Evolutionary conservation across 2,329 filamentous ascomycete species (phyloP).

Genomic region (Colletotrichum phormii): DNA sequence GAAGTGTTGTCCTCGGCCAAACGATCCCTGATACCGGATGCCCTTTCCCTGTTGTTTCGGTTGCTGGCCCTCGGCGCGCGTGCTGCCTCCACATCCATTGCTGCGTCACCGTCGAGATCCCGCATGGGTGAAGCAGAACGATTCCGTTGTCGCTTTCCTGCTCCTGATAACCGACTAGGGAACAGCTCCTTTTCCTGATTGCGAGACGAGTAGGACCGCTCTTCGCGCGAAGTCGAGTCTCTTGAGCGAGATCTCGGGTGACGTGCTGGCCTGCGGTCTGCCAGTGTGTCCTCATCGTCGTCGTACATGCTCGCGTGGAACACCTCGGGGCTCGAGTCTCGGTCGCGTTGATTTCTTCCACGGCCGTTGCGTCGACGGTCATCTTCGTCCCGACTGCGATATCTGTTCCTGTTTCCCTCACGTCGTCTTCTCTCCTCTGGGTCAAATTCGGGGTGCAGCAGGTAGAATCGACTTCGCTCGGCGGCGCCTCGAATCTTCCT

Average conservation of each 20-base stretch:
- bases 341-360: slow-evolving; percentile 57
- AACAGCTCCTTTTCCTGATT: slow-evolving; percentile 75
- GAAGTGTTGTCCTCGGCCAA: slow-evolving; percentile 44
- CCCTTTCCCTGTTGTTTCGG: slow-evolving; percentile 47
- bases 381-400: slow-evolving; percentile 67
- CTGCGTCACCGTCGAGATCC: slow-evolving; percentile 54
- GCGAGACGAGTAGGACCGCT: slow-evolving; percentile 45
- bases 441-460: slow-evolving; percentile 90
- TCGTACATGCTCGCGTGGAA: slow-evolving; percentile 89
- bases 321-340: slow-evolving; percentile 57
- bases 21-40: slow-evolving; percentile 49
- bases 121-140: slow-evolving; percentile 65
- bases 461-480: slow-evolving; percentile 88
- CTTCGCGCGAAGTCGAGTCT: slow-evolving; percentile 38
- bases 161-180: slow-evolving; percentile 48
- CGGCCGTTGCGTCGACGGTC: slow-evolving; percentile 48
- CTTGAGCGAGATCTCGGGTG: slow-evolving; percentile 44
- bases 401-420: slow-evolving; percentile 69
- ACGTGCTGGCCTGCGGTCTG: slow-evolving; percentile 46
- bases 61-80: slow-evolving; percentile 46
- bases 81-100: slow-evolving; percentile 46
- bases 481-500: slow-evolving; percentile 84
- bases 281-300: slow-evolving; percentile 64
- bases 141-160: slow-evolving; percentile 49
- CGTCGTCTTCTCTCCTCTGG: slow-evolving; percentile 77